Percentiles rank a stretch among this genome's conserved stretches.
Evolutionary conservation across 345 rosid species (phyloP).

Genomic region (Garcia nutans): DNA sequence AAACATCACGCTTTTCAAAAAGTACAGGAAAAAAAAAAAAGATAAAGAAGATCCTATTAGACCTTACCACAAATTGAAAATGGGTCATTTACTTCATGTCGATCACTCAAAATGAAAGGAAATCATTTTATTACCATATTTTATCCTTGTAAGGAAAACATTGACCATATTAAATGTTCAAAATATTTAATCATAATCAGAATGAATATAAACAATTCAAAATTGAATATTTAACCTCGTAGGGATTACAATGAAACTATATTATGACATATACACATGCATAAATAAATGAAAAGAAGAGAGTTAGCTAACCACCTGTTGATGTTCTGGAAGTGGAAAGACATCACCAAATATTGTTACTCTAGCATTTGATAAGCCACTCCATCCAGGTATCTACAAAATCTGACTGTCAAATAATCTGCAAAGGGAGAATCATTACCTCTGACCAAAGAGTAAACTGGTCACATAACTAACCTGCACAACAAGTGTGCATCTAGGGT

Average conservation of each 20-base stretch:
- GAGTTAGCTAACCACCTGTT: constrained; percentile 52
- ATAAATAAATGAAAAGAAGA: not conserved
- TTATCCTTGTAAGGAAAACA: too few relatives aligned
- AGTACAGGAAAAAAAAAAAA: not conserved
- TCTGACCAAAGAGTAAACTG: not conserved
- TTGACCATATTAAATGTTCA: too few relatives aligned
- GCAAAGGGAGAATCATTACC: constrained; percentile 15
- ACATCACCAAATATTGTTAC: constrained; percentile 94
- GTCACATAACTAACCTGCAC: constrained; percentile 65
- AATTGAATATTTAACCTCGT: not conserved
- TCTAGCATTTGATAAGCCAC: constrained; percentile 95
- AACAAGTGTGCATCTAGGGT: constrained; percentile 92
- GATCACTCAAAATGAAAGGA: too few relatives aligned
- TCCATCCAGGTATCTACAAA: constrained; percentile 93
- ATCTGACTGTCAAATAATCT: constrained; percentile 30
- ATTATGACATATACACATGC: not conserved
- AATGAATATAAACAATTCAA: constrained; percentile 2
- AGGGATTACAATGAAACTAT: not conserved
- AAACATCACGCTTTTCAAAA: not conserved
- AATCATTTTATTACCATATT: too few relatives aligned
- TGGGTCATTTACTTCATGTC: too few relatives aligned
- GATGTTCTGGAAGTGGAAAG: constrained; percentile 76
- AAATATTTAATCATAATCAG: not conserved
- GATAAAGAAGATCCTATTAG: constrained; percentile 6
- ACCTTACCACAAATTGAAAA: not conserved